Conservation (phyloP, 129 eudicot species). For the Pulicaria dysenterica region DNA sequence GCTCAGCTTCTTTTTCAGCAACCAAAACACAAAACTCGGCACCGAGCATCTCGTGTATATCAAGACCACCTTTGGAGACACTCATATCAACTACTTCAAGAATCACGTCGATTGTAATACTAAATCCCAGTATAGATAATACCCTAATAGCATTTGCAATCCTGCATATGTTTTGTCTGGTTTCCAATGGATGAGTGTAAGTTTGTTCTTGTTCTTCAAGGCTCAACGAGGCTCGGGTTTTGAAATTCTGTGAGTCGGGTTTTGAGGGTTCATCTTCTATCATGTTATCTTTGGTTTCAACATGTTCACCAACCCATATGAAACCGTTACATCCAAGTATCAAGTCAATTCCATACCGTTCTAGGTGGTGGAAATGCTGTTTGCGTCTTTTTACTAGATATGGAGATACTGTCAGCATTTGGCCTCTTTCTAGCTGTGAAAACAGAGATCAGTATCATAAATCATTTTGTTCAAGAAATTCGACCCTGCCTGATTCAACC, state of each 20-base stretch:
- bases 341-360: conserved; percentile 64
- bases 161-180: conserved; percentile 72
- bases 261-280: conserved; percentile 51
- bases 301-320: conserved; percentile 91
- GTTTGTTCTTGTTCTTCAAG: conserved; percentile 51
- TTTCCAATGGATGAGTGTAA: conserved; percentile 56
- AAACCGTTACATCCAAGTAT: conserved; percentile 88
- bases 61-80: conserved; percentile 44
- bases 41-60: conserved; percentile 91
- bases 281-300: conserved; percentile 67
- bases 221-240: conserved; percentile 21
- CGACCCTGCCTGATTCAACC: too few relatives aligned
- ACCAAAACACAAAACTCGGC: conserved; percentile 83
- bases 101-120: conserved; percentile 62
- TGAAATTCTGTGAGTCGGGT: conserved; percentile 37
- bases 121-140: conserved; percentile 68
- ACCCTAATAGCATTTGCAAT: conserved; percentile 81
- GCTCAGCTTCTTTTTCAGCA: conserved; percentile 84
- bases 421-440: conserved; percentile 88
- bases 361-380: conserved; percentile 81
- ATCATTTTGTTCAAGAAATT: background rate
- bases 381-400: conserved; percentile 82
- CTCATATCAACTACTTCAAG: conserved; percentile 56
- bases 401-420: conserved; percentile 72
- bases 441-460: background rate